Base-by-base conservation (phyloP, 257 asterid species). In the Rauvolfia tetraphylla region DNA sequence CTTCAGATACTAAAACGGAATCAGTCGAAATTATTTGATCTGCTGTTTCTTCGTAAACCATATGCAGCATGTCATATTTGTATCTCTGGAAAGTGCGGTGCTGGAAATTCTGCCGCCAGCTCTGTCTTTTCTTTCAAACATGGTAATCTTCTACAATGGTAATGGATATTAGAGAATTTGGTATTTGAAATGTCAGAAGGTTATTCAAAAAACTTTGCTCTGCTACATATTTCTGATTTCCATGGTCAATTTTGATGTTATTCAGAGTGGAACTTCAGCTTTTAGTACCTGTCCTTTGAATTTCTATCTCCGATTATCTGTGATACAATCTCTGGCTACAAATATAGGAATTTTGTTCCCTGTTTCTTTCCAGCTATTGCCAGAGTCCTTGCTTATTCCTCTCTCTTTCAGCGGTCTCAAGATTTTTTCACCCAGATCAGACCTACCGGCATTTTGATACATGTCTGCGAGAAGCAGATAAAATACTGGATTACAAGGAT, bases 321-420 rank as follows among this genome's bases (percentile, higher is more conserved):
- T n/a, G 1, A 29, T 20, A 29, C 42, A 18, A 61, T 46, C 42
- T 71, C n/a, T 38, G 44, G 61, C 48, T 49, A 51, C 42, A 49
- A 49, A 51, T 31, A 0, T 33, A 20, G 49, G 65, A 20, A 72
- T 23, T 10, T 10, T 20, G 33, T 31, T 71, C 27, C 38, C 5
- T 51, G 31, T 66, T 79, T 89, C 91, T 70, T 87, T 85, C 23
- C 85, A 79, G 83, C 90, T 89, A 78, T 85, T 87, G 12, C 88
- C 89, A 0, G 86, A 82, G 7, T 76, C 66, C 72, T 79, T 89
- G 39, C 67, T 86, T n/a, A 70, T 6, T 11, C 85, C 81, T 36
- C 67, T 79, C 13, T 84, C 69, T 79, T 86, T 83, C 56, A 68
- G 68, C 22, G 79, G 84, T 41, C 75, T 63, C 12, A 82, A 70